Base-by-base conservation (phyloP, 768 basidiomycete species). In the Brasilioporus rufonigricans region DNA sequence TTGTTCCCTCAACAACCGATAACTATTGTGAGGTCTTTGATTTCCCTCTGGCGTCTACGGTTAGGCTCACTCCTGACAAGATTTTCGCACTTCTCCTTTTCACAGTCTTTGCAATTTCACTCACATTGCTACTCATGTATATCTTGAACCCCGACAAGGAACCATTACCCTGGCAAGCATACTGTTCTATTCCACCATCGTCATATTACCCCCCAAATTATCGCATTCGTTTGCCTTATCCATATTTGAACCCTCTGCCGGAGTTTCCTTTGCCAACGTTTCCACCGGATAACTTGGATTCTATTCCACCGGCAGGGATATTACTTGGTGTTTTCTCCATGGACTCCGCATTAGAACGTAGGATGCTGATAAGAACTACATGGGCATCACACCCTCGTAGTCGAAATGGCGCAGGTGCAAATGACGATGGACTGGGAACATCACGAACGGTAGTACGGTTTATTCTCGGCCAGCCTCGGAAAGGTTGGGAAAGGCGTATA, bases 61-160 rank as follows among this genome's bases (percentile, higher is more conserved):
- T 50, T 39, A 62, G 57, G n/a, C 66, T 68, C 57, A 68, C 52
- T 68, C 39, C n/a, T 11, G 46, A 32, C 32, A 53, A 88, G 87
- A 74, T 89, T 59, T 77, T 90, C 53, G 78, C 86, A 27, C 76
- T 91, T 62, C 78, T 94, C 57, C 75, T 93, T 51, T 80, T 96
- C 64, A 86, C 86, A 49, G 76, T 85, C 58, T 86, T 97, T 68
- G 89, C 89, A 50, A 84, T 91, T 56, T 84, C 85, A 56, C 77
- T 95, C 63, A 95, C 94, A 29, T 82, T 94, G 56, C 77, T 91
- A 52, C 80, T 98, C 72, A 93, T 93, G 66, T 89, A 97, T 72
- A 81, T 95, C 57, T 81, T 98, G 66, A 95, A 97, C 69, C 95
- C 94, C 54, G 96, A 98, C 79, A 98, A 97, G 71, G 86, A 89